Conservation (phyloP, 2,329 filamentous ascomycete genomes). For the Thelonectria blattea region DNA sequence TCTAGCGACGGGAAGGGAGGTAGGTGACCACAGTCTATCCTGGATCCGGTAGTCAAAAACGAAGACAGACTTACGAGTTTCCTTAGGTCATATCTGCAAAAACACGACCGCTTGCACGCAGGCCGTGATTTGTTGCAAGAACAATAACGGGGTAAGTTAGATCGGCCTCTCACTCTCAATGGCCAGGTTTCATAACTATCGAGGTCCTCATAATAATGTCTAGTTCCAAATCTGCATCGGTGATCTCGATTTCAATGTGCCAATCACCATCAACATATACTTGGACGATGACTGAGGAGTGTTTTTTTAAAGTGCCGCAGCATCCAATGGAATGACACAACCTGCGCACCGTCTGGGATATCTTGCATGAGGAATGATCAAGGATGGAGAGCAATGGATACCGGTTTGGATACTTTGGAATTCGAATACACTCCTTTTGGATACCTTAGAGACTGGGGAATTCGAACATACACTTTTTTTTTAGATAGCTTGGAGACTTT, state of each 20-base stretch:
- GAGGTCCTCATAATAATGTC: slow-evolving; percentile 3
- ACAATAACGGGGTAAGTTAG: slow-evolving; percentile 32
- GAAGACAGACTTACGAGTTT: not conserved
- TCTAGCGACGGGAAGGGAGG: slow-evolving; percentile 22
- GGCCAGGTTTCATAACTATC: too few species aligned
- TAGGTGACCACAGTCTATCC: not conserved
- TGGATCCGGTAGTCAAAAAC: not conserved
- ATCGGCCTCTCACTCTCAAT: rapidly evolving
- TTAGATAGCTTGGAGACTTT: too few species aligned
- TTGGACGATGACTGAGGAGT: too few species aligned
- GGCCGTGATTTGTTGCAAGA: slow-evolving; percentile 35
- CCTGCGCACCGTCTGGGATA: too few species aligned
- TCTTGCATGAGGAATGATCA: too few species aligned
- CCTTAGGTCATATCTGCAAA: slow-evolving; percentile 22
- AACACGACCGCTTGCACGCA: slow-evolving; percentile 26
- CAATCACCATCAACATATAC: slow-evolving; percentile 33
- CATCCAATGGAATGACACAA: too few species aligned
- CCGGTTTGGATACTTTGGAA: too few species aligned
- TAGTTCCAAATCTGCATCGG: slow-evolving; percentile 36
- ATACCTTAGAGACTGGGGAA: too few species aligned
- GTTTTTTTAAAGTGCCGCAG: too few species aligned
- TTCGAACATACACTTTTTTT: too few species aligned
- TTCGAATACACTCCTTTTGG: too few species aligned
- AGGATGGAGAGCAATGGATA: too few species aligned
- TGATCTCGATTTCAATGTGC: slow-evolving; percentile 30